These are phyloP conservation scores for Gossypium armourianum DNA, from an alignment of 441 rosid species.

Conservation along the genomic window DNA sequence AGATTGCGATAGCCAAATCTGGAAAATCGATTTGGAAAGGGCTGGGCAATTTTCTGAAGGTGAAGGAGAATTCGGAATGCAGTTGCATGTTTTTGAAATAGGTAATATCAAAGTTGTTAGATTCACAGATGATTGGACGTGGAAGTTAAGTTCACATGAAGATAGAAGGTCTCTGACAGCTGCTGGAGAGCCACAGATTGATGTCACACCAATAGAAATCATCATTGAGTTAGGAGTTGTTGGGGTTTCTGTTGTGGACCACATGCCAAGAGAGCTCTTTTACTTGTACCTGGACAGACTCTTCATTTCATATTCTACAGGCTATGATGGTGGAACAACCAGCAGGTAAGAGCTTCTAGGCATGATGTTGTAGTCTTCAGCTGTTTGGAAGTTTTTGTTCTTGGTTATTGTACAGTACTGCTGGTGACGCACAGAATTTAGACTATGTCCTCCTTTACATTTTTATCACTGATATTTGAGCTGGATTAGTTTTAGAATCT, in stretches of 20 bases:
- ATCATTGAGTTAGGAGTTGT: constrained; percentile 80
- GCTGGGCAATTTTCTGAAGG: constrained; percentile 35
- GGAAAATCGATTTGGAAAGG: constrained; percentile 58
- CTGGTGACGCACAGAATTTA: not conserved
- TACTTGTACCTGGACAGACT: constrained; percentile 75
- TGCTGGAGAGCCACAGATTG: constrained; percentile 34
- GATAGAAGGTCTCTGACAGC: constrained; percentile 33
- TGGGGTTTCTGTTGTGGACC: constrained; percentile 82
- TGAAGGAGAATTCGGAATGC: constrained; percentile 40
- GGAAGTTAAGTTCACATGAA: constrained; percentile 28
- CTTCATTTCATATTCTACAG: constrained; percentile 71
- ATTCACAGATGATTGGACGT: constrained; percentile 40
- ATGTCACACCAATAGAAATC: constrained; percentile 54
- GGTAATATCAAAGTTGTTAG: constrained; percentile 65
- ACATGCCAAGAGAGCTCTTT: constrained; percentile 72
- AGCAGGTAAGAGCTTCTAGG: constrained; percentile 52
- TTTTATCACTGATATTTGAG: not conserved
- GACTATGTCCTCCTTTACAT: not conserved
- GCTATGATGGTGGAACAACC: constrained; percentile 83
- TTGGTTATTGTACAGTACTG: not conserved
- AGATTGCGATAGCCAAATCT: constrained; percentile 30
- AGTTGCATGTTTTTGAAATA: constrained; percentile 55
- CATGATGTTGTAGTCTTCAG: not conserved
- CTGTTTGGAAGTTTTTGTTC: not conserved
- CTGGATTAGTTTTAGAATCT: not conserved